Evolutionary conservation across 164 flowering plant species (phyloP), one percentile per base, ranked within the genome.

Genomic region (Dillenia suffruticosa): DNA sequence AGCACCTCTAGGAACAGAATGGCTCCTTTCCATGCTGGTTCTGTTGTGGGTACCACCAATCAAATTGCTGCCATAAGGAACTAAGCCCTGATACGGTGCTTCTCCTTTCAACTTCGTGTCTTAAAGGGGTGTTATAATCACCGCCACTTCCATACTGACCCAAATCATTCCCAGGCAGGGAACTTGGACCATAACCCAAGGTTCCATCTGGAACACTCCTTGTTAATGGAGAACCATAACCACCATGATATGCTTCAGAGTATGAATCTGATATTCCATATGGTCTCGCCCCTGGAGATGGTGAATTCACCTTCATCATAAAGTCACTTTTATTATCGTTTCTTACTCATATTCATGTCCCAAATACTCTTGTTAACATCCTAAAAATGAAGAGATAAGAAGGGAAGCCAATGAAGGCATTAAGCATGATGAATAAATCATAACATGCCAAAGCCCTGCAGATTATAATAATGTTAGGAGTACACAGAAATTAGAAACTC

Each of bases 291-390:
- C 63, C 60, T 26, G 67, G 64, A 63, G 52, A 70, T 12, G 60
- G 43, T 40, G 72, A 49, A 17, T 58, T 54, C 60, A 71, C 65
- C 72, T 79, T 70, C 51, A 58, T 26, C 49, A 53, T 62, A 44
- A 47, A 13, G 51, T 9, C 16, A 24, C 10, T 12, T 55, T 44
- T 32, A 32, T 32, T 32, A 32, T 32, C 40, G 5, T 32, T 32
- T 32, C 40, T 32, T 32, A 32, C 40, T 32, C 6, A 32, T 32
- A 32, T 32, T 32, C 7, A 32, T 32, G 40, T 32, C 40, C 40
- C 40, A 32, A 26, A 32, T 32, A 32, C 40, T 32, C 40, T 5
- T 4, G 40, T 32, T 32, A 32, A 32, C 4, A 62, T 24, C 17
- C 7, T 17, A 15, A 51, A 26, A 26, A 7, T 59, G 10, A 45